A percentile compares a stretch with the other conserved stretches of the same genome.
These are phyloP conservation scores for Venturia nashicola DNA, from an alignment of 2,329 filamentous ascomycete species.

Conservation along the genomic window DNA sequence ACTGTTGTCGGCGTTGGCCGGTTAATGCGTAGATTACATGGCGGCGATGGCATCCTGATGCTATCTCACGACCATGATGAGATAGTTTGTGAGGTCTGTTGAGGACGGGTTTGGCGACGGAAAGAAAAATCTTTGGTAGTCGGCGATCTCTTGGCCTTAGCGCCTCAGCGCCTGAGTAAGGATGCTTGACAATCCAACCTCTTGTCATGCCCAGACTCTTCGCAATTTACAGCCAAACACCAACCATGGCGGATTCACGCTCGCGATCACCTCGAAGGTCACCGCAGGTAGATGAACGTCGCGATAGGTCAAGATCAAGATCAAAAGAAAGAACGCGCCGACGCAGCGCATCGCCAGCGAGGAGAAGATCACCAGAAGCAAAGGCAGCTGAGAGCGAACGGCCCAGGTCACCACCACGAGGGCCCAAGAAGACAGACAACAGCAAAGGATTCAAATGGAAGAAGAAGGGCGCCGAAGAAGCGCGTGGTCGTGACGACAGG, in stretches of 20 bases:
- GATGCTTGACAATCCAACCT: not conserved
- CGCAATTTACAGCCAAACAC: not conserved
- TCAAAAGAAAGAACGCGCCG: not conserved
- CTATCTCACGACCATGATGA: not conserved
- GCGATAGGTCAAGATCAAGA: not conserved
- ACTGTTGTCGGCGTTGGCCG: slow-evolving; percentile 65
- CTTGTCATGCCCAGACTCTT: not conserved
- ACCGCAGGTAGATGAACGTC: not conserved
- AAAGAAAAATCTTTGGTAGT: not conserved
- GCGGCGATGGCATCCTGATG: slow-evolving; percentile 7
- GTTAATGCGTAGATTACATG: slow-evolving; percentile 5
- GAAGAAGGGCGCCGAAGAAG: slow-evolving; percentile 26
- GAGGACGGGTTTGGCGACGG: not conserved
- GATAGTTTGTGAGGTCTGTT: not conserved
- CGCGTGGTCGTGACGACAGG: slow-evolving; percentile 18
- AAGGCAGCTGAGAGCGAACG: not conserved
- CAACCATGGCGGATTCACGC: slow-evolving; percentile 7
- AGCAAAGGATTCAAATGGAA: slow-evolving; percentile 11
- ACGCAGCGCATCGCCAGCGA: not conserved
- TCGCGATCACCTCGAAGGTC: slow-evolving; percentile 6
- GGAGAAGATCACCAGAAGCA: not conserved
- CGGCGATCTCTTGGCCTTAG: not conserved
- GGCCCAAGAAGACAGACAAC: slow-evolving; percentile 1
- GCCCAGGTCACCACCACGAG: slow-evolving; percentile 1
- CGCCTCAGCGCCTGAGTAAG: not conserved